Conservation (phyloP, 768 basidiomycete species). For the Phaeotremella fagi region DNA sequence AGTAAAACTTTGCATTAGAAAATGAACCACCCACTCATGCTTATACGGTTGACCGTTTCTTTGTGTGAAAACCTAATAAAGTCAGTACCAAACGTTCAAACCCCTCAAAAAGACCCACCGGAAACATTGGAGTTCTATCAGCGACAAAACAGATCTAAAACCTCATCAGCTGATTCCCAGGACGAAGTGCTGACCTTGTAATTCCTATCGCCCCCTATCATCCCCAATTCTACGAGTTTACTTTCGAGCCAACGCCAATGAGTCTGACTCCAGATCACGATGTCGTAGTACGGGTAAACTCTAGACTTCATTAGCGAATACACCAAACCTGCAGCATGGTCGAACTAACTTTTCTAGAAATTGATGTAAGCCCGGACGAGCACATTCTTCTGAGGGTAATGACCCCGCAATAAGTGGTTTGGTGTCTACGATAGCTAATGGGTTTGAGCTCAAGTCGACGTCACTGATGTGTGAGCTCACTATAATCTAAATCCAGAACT, state of each 20-base stretch:
- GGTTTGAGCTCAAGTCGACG: not conserved
- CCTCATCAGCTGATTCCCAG: not conserved
- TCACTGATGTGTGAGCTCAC: conserved; percentile 51
- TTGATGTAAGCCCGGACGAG: conserved; percentile 74
- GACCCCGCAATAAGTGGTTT: conserved; percentile 77
- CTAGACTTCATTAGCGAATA: not conserved
- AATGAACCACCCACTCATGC: conserved; percentile 55
- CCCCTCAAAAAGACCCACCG: conserved; percentile 43
- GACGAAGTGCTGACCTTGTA: conserved; percentile 58
- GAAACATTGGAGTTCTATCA: conserved; percentile 85
- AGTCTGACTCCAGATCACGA: conserved; percentile 78
- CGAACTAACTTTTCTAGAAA: conserved; percentile 60
- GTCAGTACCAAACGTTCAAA: not conserved
- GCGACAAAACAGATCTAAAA: conserved; percentile 56
- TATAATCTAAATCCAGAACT: conserved; percentile 85
- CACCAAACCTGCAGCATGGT: not conserved
- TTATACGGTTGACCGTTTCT: conserved; percentile 68
- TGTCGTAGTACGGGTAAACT: conserved; percentile 78
- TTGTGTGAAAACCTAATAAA: conserved; percentile 60
- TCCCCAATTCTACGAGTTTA: conserved; percentile 78
- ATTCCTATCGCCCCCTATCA: conserved; percentile 65
- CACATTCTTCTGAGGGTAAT: conserved; percentile 73
- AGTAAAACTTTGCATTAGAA: not conserved
- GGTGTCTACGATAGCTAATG: conserved; percentile 73
- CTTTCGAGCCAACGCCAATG: conserved; percentile 86